These are phyloP conservation scores for Aspergillus biplanus DNA, from an alignment of 495 filamentous ascomycete genomes.

Conservation along the genomic window DNA sequence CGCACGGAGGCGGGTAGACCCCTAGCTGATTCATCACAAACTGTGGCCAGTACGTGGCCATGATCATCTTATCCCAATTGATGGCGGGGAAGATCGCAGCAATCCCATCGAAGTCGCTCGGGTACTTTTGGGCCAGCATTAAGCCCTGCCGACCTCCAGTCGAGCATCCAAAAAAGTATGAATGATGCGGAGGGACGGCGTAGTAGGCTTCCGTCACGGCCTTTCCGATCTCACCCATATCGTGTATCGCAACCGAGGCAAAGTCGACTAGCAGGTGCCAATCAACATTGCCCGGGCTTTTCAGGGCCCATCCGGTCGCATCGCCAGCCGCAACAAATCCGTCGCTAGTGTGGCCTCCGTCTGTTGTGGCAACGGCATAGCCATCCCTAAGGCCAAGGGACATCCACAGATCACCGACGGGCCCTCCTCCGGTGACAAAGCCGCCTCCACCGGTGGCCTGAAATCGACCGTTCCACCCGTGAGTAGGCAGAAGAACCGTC, in stretches of 20 bases:
- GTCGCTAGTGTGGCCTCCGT: slow-evolving; percentile 39
- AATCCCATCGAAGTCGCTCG: slow-evolving; percentile 61
- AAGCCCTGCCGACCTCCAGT: slow-evolving; percentile 52
- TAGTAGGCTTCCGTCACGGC: slow-evolving; percentile 21
- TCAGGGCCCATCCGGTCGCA: slow-evolving; percentile 37
- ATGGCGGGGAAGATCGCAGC: slow-evolving; percentile 53
- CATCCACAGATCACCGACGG: too few species aligned
- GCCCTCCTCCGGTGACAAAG: too few species aligned
- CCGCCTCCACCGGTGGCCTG: slow-evolving; percentile 48
- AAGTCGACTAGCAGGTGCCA: slow-evolving; percentile 42
- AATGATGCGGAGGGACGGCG: slow-evolving; percentile 26
- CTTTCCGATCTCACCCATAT: slow-evolving; percentile 28
- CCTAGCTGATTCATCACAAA: slow-evolving; percentile 31
- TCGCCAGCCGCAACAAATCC: too few species aligned
- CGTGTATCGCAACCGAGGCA: slow-evolving; percentile 39
- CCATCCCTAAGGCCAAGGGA: not conserved
- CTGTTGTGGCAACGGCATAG: slow-evolving; percentile 25
- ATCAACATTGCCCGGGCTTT: slow-evolving; percentile 43
- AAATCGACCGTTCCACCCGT: slow-evolving; percentile 44
- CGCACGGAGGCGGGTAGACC: slow-evolving; percentile 36
- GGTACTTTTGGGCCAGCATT: slow-evolving; percentile 45
- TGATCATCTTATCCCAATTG: slow-evolving; percentile 41
- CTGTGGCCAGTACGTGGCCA: slow-evolving; percentile 24
- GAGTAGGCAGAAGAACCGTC: slow-evolving; percentile 40
- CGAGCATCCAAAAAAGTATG: slow-evolving; percentile 54